Base-by-base conservation (phyloP, 139 green algal species). In the Deuterostichococcus epilithicus region DNA sequence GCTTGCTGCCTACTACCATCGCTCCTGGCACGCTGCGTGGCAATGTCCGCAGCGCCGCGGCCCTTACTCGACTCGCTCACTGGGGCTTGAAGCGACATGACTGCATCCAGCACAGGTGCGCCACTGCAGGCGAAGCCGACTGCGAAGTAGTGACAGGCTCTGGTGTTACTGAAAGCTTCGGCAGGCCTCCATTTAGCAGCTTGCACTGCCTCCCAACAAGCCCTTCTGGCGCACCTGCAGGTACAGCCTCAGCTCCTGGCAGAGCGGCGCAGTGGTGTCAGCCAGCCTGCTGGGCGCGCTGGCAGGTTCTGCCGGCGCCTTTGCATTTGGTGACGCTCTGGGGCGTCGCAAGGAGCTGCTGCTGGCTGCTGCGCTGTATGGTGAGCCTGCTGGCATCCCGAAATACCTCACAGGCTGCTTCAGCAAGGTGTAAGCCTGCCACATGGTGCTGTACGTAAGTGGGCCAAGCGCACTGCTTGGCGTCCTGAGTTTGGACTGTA, bases 311-410 rank as follows among this genome's bases (percentile, higher is more conserved):
- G 75, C 83, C 3, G 76, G 80, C 0, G 89, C 94, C 1, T 86
- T 95, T 38, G 68, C 88, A 25, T 73, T 83, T 1, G 94, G 94
- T 20, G 89, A 97, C 75, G 80, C 77, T 47, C 72, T 98, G 13
- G 94, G 94, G 0, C 74, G 94, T 42, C 78, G 82, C 26, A 82
- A 78, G 8, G 94, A 98, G 85, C 84, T 98, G 28, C 76, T 96
- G 47, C 32, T 86, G 5, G 94, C 91, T 1, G 84, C 88, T 0
- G 77, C 59, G 28, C 78, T 97, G 28, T 98, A 97, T 74, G 79
- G 80, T 82, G 36, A 30, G 80, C 34, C 5, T n/a, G 74, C 5
- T 37, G 72, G 13, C n/a, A n/a, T n/a, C n/a, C n/a, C n/a, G n/a
- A n/a, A n/a, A n/a, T n/a, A n/a, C 63, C 2, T 77, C 68, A 1